A percentile compares a stretch with the other conserved stretches of the same genome.
phyloP scores from a whole-genome alignment of 768 basidiomycete genomes.

The Kwoniella sp. region DNA sequence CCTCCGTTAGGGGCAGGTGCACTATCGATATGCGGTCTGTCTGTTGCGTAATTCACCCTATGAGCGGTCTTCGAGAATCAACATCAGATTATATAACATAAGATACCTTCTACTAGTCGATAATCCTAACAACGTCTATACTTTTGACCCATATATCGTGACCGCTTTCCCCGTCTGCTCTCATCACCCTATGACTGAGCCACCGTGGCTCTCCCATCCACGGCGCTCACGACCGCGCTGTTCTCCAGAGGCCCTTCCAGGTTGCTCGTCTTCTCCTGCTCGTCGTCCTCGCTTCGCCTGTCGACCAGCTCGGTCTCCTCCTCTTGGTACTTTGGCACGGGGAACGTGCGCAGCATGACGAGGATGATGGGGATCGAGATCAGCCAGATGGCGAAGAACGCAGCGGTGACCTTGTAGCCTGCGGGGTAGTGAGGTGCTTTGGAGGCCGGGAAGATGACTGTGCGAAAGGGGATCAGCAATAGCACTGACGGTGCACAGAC shows the following conservation, averaged over 20 bases:
- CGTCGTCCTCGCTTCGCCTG: background rate
- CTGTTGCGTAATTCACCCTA: no score
- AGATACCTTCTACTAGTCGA: no score
- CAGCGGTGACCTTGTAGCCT: constrained; percentile 36
- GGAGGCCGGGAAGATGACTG: constrained; percentile 35
- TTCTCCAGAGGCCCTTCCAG: constrained; percentile 1
- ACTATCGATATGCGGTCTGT: no score
- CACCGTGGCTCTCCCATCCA: constrained; percentile 5
- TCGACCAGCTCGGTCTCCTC: background rate
- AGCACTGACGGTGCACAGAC: no score
- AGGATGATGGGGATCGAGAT: constrained; percentile 12
- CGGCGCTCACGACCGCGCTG: background rate
- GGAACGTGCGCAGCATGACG: background rate
- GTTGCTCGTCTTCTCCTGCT: background rate
- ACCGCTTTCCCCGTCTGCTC: no score
- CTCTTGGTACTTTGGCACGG: background rate
- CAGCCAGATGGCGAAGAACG: constrained; percentile 15
- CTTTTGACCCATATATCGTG: no score
- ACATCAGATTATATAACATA: no score
- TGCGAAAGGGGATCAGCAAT: background rate
- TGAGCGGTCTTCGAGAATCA: no score
- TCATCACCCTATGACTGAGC: no score
- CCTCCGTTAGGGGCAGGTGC: no score
- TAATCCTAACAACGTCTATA: no score
- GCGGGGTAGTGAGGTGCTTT: constrained; percentile 34